Evolutionary conservation across 345 rosid genomes (phyloP).

Genomic region (Sisymbrium irio): DNA sequence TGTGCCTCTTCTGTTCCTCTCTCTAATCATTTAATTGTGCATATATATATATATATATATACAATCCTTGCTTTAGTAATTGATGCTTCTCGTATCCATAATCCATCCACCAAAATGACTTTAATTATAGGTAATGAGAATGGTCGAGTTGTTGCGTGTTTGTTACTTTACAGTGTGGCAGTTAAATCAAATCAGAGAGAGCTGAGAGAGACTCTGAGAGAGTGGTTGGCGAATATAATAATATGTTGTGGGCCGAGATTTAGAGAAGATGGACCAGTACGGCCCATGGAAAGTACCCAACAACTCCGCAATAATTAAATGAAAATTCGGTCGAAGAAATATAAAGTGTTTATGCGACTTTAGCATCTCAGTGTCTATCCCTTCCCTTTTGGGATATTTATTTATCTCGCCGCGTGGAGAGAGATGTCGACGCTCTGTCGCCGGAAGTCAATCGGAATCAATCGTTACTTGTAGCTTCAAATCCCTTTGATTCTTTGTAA

Average conservation of each 20-base stretch:
- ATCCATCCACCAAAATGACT: background rate
- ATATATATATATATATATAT: background rate
- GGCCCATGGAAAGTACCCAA: slow-evolving; percentile 27
- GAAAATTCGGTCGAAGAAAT: background rate
- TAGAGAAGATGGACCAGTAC: background rate
- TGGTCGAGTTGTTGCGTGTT: background rate
- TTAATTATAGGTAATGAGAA: background rate
- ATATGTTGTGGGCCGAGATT: slow-evolving; percentile 12
- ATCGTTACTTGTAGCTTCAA: background rate
- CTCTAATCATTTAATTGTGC: background rate
- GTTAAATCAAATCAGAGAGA: background rate
- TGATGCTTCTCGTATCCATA: background rate
- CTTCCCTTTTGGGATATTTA: slow-evolving; percentile 33
- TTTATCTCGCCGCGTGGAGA: slow-evolving; percentile 39
- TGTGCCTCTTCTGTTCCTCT: slow-evolving; percentile 14
- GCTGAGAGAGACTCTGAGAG: background rate
- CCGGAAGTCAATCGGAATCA: slow-evolving; percentile 39
- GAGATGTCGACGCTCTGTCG: slow-evolving; percentile 28
- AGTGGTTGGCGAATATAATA: slow-evolving; percentile 6
- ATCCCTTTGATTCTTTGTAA: slow-evolving; percentile 4
- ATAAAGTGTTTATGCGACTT: background rate
- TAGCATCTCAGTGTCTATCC: slow-evolving; percentile 20
- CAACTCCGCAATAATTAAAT: slow-evolving; percentile 23
- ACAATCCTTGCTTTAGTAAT: background rate
- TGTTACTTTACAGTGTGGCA: background rate